Evolutionary conservation across 2,329 filamentous ascomycete genomes (phyloP).

Genomic region (Fusarium poae): DNA sequence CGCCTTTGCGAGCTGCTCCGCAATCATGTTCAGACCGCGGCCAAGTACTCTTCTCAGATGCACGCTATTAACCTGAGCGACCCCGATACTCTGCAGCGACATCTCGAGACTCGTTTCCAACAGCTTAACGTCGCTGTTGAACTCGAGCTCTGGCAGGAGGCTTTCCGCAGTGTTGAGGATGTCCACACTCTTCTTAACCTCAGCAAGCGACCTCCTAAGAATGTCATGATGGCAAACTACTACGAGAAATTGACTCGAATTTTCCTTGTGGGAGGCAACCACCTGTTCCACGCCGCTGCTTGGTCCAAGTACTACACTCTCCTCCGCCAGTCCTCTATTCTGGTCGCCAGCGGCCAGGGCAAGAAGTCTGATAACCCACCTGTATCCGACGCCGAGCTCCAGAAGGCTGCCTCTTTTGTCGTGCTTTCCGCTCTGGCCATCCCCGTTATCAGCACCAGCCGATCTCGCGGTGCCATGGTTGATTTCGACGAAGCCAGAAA

Average conservation of each 20-base stretch:
- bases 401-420: constrained; percentile 95
- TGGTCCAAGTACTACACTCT: constrained; percentile 99
- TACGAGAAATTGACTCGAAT: constrained; percentile 99
- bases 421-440: constrained; percentile 96
- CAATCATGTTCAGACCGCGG: constrained; percentile 98
- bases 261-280: constrained; percentile 99
- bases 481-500: constrained; percentile 97
- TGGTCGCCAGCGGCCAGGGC: constrained; percentile 86
- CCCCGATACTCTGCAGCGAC: constrained; percentile 95
- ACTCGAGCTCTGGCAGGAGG: constrained; percentile 98
- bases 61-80: constrained; percentile 99
- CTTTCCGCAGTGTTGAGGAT: constrained; percentile 98
- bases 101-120: constrained; percentile 97
- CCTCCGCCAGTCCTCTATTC: constrained; percentile 87
- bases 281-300: constrained; percentile 97
- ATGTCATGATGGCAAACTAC: constrained; percentile 99
- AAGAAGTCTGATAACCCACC: constrained; percentile 95
- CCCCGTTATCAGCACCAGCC: constrained; percentile 97
- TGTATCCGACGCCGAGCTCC: constrained; percentile 88
- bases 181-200: constrained; percentile 97
- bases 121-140: constrained; percentile 98
- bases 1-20: constrained; percentile 97
- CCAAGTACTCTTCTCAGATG: constrained; percentile 99
- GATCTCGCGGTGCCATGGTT: constrained; percentile 93
- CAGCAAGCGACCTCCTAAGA: constrained; percentile 98